Evolutionary conservation across 1,284 basidiomycete genomes (phyloP), one percentile per base, ranked within the genome.

Genomic region (Ceratobasidium sp.): DNA sequence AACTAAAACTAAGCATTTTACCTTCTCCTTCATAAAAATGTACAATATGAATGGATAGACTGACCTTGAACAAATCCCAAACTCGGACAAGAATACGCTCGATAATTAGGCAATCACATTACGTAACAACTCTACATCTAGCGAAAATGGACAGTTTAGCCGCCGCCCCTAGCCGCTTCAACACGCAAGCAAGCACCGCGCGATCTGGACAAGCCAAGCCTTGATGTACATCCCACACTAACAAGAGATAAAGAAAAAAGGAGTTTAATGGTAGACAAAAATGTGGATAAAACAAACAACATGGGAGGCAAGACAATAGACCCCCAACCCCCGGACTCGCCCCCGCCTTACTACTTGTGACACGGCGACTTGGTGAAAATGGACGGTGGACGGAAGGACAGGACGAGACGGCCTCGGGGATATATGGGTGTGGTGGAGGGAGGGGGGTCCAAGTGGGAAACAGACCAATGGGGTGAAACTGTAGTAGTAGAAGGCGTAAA

Each of bases 221-320:
- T 57, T 69, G 66, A 69, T 69, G 66, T 69, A 69, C 66, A 69
- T 69, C 66, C 53, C 66, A 57, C 66, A 69, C 48, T 67, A 54
- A 67, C 51, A 69, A 69, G 53, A 57, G 33, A 6, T 8, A 24
- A n/a, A 44, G 45, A 27, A 65, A 29, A 67, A 69, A 69, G 45
- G 59, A 60, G 59, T 48, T 69, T 69, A 57, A 69, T 69, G 53
- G 53, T 48, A 69, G 50, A 66, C 64, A 56, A 69, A 69, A 69
- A 57, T 69, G 66, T 69, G 66, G 66, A 69, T 69, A 69, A 69
- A 69, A 69, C n/a, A n/a, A n/a, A n/a, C 66, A 69, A 69, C 66
- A 69, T 56, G 66, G 27, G 36, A 57, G 44, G 44, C 50, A 66
- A n/a, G 31, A 66, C 64, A 51, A 66, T 36, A 66, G 48, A 54